These are phyloP conservation scores for Austropuccinia psidii DNA, from an alignment of 1,284 basidiomycete species.

Conservation along the genomic window DNA sequence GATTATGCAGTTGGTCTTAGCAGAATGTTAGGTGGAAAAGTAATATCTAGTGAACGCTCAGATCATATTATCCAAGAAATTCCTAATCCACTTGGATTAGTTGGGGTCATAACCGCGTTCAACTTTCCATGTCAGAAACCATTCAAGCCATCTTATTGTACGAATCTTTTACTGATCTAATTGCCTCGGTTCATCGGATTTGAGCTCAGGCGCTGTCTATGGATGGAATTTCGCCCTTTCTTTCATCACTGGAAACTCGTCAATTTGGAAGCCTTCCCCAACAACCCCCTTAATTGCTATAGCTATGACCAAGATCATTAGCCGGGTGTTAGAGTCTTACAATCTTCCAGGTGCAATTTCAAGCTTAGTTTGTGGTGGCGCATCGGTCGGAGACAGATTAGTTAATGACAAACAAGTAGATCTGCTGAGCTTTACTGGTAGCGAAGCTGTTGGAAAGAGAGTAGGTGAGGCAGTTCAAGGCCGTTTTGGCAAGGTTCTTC, in stretches of 20 bases:
- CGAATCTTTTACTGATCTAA: conserved; percentile 65
- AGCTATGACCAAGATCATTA: conserved; percentile 75
- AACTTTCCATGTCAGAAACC: conserved; percentile 38
- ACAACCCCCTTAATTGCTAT: conserved; percentile 79
- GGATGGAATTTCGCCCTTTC: conserved; percentile 80
- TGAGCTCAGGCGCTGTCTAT: conserved; percentile 39
- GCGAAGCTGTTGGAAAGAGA: conserved; percentile 72
- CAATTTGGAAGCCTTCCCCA: conserved; percentile 89
- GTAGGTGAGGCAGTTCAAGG: conserved; percentile 73
- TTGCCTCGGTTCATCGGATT: conserved; percentile 87
- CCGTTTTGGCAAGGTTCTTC: conserved; percentile 71
- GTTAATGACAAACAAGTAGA: conserved; percentile 66
- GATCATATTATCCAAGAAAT: conserved; percentile 42
- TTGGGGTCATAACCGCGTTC: conserved; percentile 57
- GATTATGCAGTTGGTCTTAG: conserved; percentile 68
- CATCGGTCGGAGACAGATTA: conserved; percentile 68
- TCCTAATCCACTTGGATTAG: conserved; percentile 74
- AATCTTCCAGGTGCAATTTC: conserved; percentile 73
- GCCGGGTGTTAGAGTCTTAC: conserved; percentile 70
- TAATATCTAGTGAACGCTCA: conserved; percentile 42
- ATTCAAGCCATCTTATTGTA: not conserved
- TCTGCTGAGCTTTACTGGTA: conserved; percentile 84
- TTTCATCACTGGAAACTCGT: conserved; percentile 81
- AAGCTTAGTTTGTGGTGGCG: conserved; percentile 71
- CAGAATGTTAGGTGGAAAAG: conserved; percentile 40